A percentile compares a stretch with the other conserved stretches of the same genome.
Conservation (phyloP, 2,329 filamentous ascomycete genomes). For the Cercospora sesami region DNA sequence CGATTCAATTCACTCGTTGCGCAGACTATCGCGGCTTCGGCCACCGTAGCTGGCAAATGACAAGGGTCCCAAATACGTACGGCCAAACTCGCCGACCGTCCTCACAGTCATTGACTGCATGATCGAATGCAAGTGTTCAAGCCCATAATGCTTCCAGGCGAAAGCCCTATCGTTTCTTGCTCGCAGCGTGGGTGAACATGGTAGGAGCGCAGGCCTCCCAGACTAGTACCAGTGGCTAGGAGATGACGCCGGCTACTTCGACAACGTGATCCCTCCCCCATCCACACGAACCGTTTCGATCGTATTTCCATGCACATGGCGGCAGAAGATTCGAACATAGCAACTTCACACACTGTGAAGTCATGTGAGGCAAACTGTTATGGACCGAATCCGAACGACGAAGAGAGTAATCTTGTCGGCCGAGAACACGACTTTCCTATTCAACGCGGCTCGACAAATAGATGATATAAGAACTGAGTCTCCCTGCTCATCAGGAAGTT, state of each 20-base stretch:
- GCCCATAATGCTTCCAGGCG: background rate
- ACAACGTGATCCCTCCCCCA: background rate
- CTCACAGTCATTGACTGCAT: background rate
- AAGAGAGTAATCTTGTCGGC: background rate
- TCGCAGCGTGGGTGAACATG: background rate
- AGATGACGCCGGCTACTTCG: background rate
- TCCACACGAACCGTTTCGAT: too few relatives aligned
- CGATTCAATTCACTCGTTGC: background rate
- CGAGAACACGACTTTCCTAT: background rate
- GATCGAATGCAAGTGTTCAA: background rate
- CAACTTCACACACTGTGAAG: background rate
- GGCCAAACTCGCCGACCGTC: background rate
- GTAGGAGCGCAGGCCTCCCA: background rate
- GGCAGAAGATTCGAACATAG: background rate
- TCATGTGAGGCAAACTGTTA: background rate
- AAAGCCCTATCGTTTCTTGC: background rate
- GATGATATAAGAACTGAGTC: background rate
- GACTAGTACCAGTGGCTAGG: background rate
- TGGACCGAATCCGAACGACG: background rate
- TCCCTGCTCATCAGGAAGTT: background rate
- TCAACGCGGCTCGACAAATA: background rate
- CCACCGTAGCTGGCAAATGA: background rate
- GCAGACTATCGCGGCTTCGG: background rate
- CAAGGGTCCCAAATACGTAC: background rate
- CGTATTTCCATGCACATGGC: background rate